phyloP scores from a whole-genome alignment of 2,329 filamentous ascomycete species.

The Aspergillus sp. region DNA sequence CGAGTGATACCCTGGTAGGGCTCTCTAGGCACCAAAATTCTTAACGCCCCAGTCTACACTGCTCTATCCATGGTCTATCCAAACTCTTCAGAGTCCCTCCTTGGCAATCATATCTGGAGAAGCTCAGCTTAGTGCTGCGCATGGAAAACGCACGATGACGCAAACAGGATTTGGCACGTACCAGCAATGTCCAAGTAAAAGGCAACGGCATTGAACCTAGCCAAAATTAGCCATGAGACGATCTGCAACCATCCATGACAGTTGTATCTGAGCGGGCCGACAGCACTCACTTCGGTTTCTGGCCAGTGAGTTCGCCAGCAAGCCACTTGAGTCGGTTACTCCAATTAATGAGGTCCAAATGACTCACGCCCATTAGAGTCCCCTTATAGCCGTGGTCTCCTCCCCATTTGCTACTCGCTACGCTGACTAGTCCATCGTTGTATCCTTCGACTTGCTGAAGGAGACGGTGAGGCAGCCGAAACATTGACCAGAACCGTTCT shows the following conservation, averaged over 20 bases:
- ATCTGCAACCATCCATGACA: neutral
- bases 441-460: conserved; percentile 55
- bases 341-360: conserved; percentile 68
- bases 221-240: conserved; percentile 11
- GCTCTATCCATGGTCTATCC: neutral
- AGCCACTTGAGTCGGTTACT: conserved; percentile 62
- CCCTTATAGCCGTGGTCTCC: conserved; percentile 56
- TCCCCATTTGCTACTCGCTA: conserved; percentile 61
- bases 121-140: conserved; percentile 5
- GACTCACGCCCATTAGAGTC: conserved; percentile 62
- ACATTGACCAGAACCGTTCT: conserved; percentile 57
- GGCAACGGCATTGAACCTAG: conserved; percentile 63
- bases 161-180: conserved; percentile 30
- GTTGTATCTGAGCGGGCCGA: neutral
- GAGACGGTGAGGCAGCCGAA: conserved; percentile 57
- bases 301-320: conserved; percentile 56
- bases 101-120: conserved; percentile 65
- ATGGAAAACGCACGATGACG: neutral
- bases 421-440: conserved; percentile 64
- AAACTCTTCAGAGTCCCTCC: conserved; percentile 51
- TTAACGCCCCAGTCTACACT: neutral
- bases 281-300: conserved; percentile 50
- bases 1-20: conserved; percentile 1
- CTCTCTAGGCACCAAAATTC: conserved; percentile 22
- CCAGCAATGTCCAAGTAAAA: conserved; percentile 66